phyloP scores from a whole-genome alignment of 768 basidiomycete genomes.

The Melanogaster broomeanus region DNA sequence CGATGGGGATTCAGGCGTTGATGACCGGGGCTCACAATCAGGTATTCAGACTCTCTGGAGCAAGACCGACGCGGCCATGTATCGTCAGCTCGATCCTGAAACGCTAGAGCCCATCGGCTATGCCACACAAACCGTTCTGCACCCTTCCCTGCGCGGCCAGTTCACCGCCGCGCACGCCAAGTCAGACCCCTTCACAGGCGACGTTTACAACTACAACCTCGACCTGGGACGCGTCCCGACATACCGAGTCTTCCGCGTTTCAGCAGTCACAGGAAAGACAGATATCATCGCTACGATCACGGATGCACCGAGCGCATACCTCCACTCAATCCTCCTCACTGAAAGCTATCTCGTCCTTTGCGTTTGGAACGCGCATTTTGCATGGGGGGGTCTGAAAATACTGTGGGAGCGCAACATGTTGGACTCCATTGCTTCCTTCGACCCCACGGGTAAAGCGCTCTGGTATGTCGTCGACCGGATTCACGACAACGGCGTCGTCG shows the following conservation, averaged over 20 bases:
- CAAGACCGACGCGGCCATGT: conserved; percentile 22
- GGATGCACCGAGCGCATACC: conserved; percentile 30
- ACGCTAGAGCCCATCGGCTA: conserved; percentile 27
- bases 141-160: conserved; percentile 22
- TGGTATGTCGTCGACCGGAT: conserved; percentile 33
- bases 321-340: conserved; percentile 33
- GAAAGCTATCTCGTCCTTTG: conserved; percentile 27
- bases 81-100: conserved; percentile 27
- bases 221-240: conserved; percentile 16
- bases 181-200: conserved; percentile 22
- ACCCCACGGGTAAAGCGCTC: conserved; percentile 12
- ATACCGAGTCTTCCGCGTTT: conserved; percentile 29
- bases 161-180: conserved; percentile 30
- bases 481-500: conserved; percentile 23
- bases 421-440: conserved; percentile 17
- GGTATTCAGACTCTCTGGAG: conserved; percentile 15
- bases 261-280: conserved; percentile 10
- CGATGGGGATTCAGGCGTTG: not conserved
- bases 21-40: not conserved
- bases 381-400: conserved; percentile 6
- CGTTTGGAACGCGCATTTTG: conserved; percentile 23
- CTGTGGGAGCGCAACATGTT: conserved; percentile 19
- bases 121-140: conserved; percentile 18
- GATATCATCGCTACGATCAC: conserved; percentile 24
- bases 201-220: conserved; percentile 28